Base-by-base conservation (phyloP, 1,284 basidiomycete genomes). In the Anthracocystis panici-leucophaei region DNA sequence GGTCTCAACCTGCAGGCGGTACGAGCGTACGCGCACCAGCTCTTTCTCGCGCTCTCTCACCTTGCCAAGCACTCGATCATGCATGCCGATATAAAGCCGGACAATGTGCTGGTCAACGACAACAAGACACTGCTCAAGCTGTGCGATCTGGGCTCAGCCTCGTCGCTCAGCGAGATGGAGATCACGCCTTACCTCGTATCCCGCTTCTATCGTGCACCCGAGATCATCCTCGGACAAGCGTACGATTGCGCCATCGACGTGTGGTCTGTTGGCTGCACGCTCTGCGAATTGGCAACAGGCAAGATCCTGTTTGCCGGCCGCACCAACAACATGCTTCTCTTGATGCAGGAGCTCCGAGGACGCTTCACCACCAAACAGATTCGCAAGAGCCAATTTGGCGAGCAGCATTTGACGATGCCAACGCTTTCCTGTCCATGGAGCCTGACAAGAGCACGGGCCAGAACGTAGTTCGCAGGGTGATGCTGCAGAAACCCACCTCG, bases 161-260 rank as follows among this genome's bases (percentile, higher is more conserved):
- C 93, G 9, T 94, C 97, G 84, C 91, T 92, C 0, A 91, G 91
- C 21, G 95, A 98, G 86, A 94, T 94, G 86, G 97, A 98, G 49
- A 95, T 99, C 77, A 98, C 97, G 1, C 97, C 97, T 3, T 99
- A 99, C 86, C 91, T 99, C 61, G 97, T 99, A 62, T 95, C 93
- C 76, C 89, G 97, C 48, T 99, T 99, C 87, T 99, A 99, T 85
- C 92, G 97, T 51, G 96, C 97, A 1, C 97, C 97, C 1, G 97
- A 99, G 87, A 98, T 99, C 84, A 99, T 99, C 81, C 90, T 99
- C 56, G 97, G 97, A 18, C 90, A 93, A 44, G 93, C 95, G 0
- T 98, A 97, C 82, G 97, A 98, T 86, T 91, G 92, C 12, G 89
- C 95, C 0, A 89, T 99, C 41, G 97, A 99, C 84, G 90, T 97